A percentile compares a stretch with the other conserved stretches of the same genome.
phyloP scores from a whole-genome alignment of 176 grass and related monocot species.

The Triticum urartu region DNA sequence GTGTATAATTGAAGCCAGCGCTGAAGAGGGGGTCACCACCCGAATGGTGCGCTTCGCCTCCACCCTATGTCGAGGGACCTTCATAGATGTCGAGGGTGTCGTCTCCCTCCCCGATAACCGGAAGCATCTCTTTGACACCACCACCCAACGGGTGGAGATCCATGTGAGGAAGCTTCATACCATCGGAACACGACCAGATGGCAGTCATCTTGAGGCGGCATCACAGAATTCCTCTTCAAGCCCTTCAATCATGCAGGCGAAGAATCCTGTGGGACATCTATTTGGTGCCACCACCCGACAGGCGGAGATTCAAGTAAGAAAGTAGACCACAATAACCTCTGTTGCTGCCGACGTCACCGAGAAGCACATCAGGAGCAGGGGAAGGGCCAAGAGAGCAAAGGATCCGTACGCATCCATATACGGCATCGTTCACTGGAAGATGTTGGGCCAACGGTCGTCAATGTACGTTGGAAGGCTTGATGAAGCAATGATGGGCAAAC shows the following conservation, averaged over 20 bases:
- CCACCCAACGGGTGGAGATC: not conserved
- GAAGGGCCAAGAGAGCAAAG: not conserved
- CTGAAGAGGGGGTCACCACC: not conserved
- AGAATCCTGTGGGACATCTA: too few species aligned
- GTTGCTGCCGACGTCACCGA: not conserved
- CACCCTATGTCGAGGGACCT: not conserved
- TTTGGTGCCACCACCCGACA: too few species aligned
- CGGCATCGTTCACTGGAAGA: not conserved
- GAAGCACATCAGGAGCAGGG: not conserved
- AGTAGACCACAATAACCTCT: not conserved
- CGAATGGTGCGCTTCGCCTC: conserved; percentile 18
- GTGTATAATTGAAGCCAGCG: not conserved
- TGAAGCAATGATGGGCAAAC: not conserved
- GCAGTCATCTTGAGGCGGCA: not conserved
- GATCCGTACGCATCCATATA: not conserved
- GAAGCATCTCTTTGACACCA: not conserved
- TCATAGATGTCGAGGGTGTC: not conserved
- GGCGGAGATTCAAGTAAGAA: too few species aligned
- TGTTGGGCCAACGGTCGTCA: not conserved
- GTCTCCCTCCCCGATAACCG: not conserved
- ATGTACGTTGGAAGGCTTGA: not conserved
- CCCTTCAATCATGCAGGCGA: too few species aligned
- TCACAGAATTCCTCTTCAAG: too few species aligned
- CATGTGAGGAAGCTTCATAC: not conserved
- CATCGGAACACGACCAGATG: not conserved